Evolutionary conservation across 257 asterid genomes (phyloP).

Genomic region (Solanum habrochaites): DNA sequence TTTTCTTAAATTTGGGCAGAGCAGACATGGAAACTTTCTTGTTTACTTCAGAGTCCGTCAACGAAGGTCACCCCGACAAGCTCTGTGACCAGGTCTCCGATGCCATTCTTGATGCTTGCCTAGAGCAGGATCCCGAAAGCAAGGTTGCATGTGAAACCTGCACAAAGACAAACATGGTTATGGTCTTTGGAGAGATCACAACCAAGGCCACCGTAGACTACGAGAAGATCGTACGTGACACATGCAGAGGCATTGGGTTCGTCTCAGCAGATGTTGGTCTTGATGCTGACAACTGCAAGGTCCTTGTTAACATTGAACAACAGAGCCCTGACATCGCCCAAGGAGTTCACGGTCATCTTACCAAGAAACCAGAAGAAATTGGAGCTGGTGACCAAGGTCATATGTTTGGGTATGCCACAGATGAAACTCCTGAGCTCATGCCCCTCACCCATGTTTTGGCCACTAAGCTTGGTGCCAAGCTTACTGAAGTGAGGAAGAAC

Average conservation of each 20-base stretch:
- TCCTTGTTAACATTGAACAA: conserved; percentile 82
- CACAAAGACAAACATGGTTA: conserved; percentile 92
- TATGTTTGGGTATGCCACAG: conserved; percentile 92
- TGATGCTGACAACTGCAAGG: conserved; percentile 95
- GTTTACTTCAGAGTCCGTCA: conserved; percentile 80
- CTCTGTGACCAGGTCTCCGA: conserved; percentile 92
- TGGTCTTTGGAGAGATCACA: conserved; percentile 94
- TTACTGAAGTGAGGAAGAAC: conserved; percentile 86
- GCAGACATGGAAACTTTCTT: conserved; percentile 63
- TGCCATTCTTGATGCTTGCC: conserved; percentile 88
- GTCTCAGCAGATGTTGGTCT: conserved; percentile 78
- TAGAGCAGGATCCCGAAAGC: conserved; percentile 82
- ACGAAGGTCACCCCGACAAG: conserved; percentile 94
- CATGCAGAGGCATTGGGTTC: conserved; percentile 84
- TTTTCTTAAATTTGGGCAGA: conserved; percentile 14
- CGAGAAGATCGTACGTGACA: conserved; percentile 74
- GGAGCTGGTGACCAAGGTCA: conserved; percentile 98
- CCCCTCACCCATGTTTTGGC: conserved; percentile 91
- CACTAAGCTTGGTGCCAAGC: conserved; percentile 86
- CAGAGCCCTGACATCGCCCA: conserved; percentile 96
- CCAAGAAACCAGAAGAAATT: conserved; percentile 86
- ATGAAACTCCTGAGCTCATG: conserved; percentile 88
- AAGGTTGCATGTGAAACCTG: conserved; percentile 87
- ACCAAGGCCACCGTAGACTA: conserved; percentile 69
- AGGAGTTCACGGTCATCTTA: conserved; percentile 87